Percentiles rank a stretch among this genome's conserved stretches.
Conservation (phyloP, 306 rosid genomes). For the Clitoria ternatea region DNA sequence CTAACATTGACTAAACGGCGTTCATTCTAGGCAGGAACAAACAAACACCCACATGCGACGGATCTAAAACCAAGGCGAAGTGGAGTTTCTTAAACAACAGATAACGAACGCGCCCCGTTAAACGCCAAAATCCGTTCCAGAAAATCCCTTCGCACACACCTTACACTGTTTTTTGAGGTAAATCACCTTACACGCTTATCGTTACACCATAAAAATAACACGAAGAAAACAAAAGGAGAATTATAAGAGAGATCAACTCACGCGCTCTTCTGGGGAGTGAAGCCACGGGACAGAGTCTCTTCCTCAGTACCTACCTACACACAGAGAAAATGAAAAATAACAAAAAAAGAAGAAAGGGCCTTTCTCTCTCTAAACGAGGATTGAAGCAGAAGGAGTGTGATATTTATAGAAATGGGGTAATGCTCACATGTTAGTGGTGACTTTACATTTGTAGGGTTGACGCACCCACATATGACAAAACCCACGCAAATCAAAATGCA, state of each 20-base stretch:
- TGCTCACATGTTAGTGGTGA: constrained; percentile 16
- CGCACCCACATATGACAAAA: constrained; percentile 26
- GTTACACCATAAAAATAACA: background rate
- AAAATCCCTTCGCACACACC: background rate
- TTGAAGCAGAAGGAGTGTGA: background rate
- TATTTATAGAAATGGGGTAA: constrained; percentile 44
- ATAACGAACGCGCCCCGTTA: background rate
- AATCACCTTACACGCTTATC: background rate
- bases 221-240: background rate
- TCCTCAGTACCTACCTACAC: constrained; percentile 23
- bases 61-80: constrained; percentile 39
- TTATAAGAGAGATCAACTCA: constrained; percentile 29
- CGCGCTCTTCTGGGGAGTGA: constrained; percentile 20
- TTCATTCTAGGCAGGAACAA: background rate
- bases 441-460: constrained; percentile 40
- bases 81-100: background rate
- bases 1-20: background rate
- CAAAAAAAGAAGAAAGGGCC: background rate
- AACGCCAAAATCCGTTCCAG: background rate
- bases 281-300: background rate
- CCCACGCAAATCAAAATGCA: constrained; percentile 8
- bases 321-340: background rate
- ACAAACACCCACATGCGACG: constrained; percentile 18
- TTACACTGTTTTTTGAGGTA: too few species aligned
- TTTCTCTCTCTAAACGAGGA: constrained; percentile 17